Conservation (phyloP, 352 stramenopile species). For the Phytophthora hibernalis region DNA sequence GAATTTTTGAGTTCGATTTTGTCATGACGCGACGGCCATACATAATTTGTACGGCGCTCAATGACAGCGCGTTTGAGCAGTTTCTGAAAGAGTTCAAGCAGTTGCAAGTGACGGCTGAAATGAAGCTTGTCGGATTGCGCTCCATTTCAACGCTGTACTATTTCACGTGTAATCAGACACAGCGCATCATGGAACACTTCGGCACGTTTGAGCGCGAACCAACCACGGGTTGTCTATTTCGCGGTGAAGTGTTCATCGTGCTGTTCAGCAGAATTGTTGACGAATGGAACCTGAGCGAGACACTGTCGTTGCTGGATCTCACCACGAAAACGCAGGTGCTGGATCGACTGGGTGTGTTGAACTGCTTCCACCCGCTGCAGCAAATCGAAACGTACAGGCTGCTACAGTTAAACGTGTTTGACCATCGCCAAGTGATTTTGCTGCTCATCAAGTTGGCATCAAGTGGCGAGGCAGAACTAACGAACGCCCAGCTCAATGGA, state of each 20-base stretch:
- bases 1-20: constrained; percentile 81
- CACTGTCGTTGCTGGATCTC: constrained; percentile 70
- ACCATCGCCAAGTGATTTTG: constrained; percentile 68
- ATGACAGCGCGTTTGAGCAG: constrained; percentile 71
- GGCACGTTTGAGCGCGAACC: constrained; percentile 72
- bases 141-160: constrained; percentile 78
- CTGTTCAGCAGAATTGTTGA: constrained; percentile 72
- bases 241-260: constrained; percentile 78
- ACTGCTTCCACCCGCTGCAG: constrained; percentile 73
- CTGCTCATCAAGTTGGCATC: constrained; percentile 57
- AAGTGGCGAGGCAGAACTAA: constrained; percentile 56
- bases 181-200: constrained; percentile 85
- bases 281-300: constrained; percentile 73
- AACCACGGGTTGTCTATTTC: constrained; percentile 57
- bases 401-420: constrained; percentile 53
- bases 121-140: constrained; percentile 74
- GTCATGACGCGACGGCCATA: constrained; percentile 67
- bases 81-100: constrained; percentile 85
- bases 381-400: constrained; percentile 59
- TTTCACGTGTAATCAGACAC: constrained; percentile 70
- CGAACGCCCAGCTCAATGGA: constrained; percentile 54
- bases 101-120: constrained; percentile 60
- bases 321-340: constrained; percentile 71
- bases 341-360: constrained; percentile 65
- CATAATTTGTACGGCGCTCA: constrained; percentile 63